phyloP scores from a whole-genome alignment of 78 protist genomes.

The Dictyostelium brefeldianum region DNA sequence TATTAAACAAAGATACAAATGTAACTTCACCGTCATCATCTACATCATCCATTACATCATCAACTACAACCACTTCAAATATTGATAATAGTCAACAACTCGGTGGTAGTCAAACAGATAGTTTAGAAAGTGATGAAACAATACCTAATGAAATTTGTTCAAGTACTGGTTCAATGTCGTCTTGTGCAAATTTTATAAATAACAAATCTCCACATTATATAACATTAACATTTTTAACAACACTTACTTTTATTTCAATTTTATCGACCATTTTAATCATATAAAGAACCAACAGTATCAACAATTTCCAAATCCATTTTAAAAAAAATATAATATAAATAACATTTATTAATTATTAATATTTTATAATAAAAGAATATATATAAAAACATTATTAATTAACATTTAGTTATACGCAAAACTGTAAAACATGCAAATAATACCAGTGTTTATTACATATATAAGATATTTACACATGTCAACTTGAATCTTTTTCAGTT shows the following conservation, averaged over 20 bases:
- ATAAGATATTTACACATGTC: too few relatives aligned
- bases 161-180: conserved; percentile 9
- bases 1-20: neutral
- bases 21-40: neutral
- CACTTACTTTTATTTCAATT: neutral
- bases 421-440: too few relatives aligned
- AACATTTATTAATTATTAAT: too few relatives aligned
- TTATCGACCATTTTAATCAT: neutral
- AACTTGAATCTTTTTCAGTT: too few relatives aligned
- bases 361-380: too few relatives aligned
- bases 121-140: neutral
- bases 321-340: too few relatives aligned
- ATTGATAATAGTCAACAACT: neutral
- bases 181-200: neutral
- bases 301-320: neutral
- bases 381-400: too few relatives aligned
- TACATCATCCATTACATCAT: neutral
- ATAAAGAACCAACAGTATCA: too few relatives aligned
- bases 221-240: neutral
- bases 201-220: neutral
- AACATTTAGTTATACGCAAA: too few relatives aligned
- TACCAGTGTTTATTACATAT: too few relatives aligned
- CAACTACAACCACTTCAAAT: neutral
- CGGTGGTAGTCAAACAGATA: neutral
- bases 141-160: neutral